phyloP scores from a whole-genome alignment of 768 basidiomycete species.

The Collybia nuda region DNA sequence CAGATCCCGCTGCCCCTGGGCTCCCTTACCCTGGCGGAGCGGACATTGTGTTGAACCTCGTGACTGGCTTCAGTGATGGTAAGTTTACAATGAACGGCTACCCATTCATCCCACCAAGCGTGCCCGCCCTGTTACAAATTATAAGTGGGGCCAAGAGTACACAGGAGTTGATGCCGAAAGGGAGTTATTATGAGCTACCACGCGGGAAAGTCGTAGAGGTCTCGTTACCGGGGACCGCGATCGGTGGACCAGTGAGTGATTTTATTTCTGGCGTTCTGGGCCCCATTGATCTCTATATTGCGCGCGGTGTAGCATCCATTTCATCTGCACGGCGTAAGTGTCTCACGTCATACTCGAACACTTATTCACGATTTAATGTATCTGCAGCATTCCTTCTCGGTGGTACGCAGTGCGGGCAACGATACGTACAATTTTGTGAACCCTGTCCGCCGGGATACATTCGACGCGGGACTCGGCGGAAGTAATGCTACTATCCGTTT shows the following conservation, averaged over 20 bases:
- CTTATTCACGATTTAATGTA: background rate
- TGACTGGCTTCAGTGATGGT: background rate
- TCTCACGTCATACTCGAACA: background rate
- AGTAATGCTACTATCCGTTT: conserved; percentile 53
- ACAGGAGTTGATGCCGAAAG: conserved; percentile 37
- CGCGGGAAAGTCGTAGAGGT: conserved; percentile 47
- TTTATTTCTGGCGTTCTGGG: conserved; percentile 15
- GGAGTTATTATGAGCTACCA: conserved; percentile 42
- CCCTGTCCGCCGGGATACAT: conserved; percentile 31
- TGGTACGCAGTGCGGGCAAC: conserved; percentile 31
- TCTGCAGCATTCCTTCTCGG: conserved; percentile 34
- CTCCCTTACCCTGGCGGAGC: conserved; percentile 23
- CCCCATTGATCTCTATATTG: background rate
- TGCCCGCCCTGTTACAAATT: conserved; percentile 24
- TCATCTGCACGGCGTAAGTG: conserved; percentile 31
- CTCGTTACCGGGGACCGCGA: conserved; percentile 24
- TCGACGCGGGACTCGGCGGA: conserved; percentile 24
- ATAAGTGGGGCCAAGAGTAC: conserved; percentile 41
- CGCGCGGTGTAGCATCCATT: conserved; percentile 25
- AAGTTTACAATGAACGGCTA: conserved; percentile 28
- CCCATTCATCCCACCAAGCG: conserved; percentile 32
- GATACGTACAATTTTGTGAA: conserved; percentile 22
- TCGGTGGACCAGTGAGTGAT: conserved; percentile 7
- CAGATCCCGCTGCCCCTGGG: conserved; percentile 2
- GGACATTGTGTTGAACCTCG: background rate